Conservation (phyloP, 495 filamentous ascomycete species). For the Aspergillus sparsus region DNA sequence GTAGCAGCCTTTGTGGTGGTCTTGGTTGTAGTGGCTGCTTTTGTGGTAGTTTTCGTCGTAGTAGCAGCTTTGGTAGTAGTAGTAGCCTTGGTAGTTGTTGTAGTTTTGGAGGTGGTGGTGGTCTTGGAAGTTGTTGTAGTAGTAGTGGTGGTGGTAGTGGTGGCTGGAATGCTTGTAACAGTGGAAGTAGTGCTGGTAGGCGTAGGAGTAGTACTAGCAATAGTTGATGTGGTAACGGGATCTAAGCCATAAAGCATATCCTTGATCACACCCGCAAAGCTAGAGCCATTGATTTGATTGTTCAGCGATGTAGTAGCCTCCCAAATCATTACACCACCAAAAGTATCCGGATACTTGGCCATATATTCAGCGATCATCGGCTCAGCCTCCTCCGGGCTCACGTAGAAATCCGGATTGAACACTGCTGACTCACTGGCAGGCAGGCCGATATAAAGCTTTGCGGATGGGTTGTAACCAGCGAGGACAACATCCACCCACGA, state of each 20-base stretch:
- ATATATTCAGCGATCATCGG: constrained; percentile 53
- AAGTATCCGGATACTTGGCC: constrained; percentile 48
- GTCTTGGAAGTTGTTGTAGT: not conserved
- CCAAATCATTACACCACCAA: constrained; percentile 75
- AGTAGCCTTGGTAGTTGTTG: constrained; percentile 12
- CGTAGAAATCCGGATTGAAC: constrained; percentile 41
- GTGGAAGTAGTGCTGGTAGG: too few relatives aligned
- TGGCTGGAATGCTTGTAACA: too few relatives aligned
- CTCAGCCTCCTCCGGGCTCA: constrained; percentile 50
- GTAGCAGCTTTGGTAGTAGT: constrained; percentile 23
- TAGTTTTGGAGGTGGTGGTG: not conserved
- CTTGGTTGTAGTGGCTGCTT: not conserved
- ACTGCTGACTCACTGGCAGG: constrained; percentile 47
- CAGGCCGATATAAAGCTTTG: constrained; percentile 66
- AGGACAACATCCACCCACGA: constrained; percentile 66
- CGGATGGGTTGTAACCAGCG: constrained; percentile 54
- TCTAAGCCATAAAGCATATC: constrained; percentile 39
- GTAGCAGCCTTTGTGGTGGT: not conserved
- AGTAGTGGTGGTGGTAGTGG: constrained; percentile 22
- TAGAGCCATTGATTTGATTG: constrained; percentile 47
- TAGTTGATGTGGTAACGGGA: constrained; percentile 25
- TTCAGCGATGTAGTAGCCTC: constrained; percentile 59
- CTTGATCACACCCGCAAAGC: constrained; percentile 49
- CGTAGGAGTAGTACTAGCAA: constrained; percentile 9
- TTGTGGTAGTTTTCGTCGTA: constrained; percentile 27